Base-by-base conservation (phyloP, 345 rosid genomes). In the Aurinia saxatilis region DNA sequence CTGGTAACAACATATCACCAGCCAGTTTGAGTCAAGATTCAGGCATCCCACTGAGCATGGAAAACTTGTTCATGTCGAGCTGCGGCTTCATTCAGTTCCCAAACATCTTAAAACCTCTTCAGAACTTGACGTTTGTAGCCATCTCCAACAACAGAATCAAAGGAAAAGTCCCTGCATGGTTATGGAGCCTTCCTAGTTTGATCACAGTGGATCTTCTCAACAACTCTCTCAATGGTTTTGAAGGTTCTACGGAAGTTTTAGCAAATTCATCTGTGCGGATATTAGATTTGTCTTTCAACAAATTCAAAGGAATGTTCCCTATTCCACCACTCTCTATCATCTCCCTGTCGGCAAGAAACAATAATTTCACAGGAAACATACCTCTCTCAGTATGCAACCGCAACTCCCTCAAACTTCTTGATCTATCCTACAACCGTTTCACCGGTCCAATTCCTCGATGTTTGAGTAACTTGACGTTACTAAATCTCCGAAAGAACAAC, bases 401-500 rank as follows among this genome's bases (percentile, higher is more conserved):
- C 3, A 66, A 5, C 34, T 37, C 6, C 6, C 19, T 66, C 1
- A 1, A 0, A 0, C 0, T 17, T 29, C 48, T 66, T 46, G 19
- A 3, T 46, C 33, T 66, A 6, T 36, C 48, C 10, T 36, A 56
- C 57, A 66, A 66, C 21, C 46, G 47, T 40, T 29, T 66, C 40
- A 66, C 42, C 10, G 57, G 71, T 37, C 13, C 25, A 17, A 29
- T 66, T 57, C 63, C 50, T 36, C 57, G 3, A 37, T 57, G 64
- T 5, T 0, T 66, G 57, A 37, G 27, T 38, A 38, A 38, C 7
- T n/a, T 56, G 1, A 60, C 0, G 53, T 2, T 29, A 2, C 5
- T 66, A 15, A 56, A 6, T 6, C 64, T 66, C 30, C 64, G 57
- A 49, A 66, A 48, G 7, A 66, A 66, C 56, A 66, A 66, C 16